Percentiles rank a stretch among this genome's conserved stretches.
Evolutionary conservation across 2,329 filamentous ascomycete genomes (phyloP).

Genomic region (Pleoardoris graminearum): DNA sequence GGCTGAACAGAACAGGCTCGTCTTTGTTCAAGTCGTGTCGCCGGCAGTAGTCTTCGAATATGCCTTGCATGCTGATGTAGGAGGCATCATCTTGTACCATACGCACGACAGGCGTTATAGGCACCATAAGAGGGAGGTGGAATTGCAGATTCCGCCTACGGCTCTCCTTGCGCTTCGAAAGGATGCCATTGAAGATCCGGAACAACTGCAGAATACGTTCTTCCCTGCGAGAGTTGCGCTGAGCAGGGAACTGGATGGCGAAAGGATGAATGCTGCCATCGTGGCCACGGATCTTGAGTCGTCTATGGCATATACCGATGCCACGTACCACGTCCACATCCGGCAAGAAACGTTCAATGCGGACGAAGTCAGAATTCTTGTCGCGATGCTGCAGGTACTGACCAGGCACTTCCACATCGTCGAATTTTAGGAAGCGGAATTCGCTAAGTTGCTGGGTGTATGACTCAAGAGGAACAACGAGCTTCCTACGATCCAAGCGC

Average conservation of each 20-base stretch:
- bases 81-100: slow-evolving; percentile 95
- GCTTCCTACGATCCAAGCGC: slow-evolving; percentile 83
- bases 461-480: slow-evolving; percentile 74
- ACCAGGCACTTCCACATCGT: slow-evolving; percentile 96
- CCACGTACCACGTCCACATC: slow-evolving; percentile 91
- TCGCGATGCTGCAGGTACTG: slow-evolving; percentile 98
- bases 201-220: slow-evolving; percentile 96
- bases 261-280: slow-evolving; percentile 97
- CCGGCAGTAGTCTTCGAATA: slow-evolving; percentile 96
- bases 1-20: slow-evolving; percentile 90
- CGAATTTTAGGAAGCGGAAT: slow-evolving; percentile 96
- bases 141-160: slow-evolving; percentile 93
- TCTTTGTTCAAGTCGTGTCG: slow-evolving; percentile 88
- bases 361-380: slow-evolving; percentile 98
- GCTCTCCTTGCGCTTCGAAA: slow-evolving; percentile 92
- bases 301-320: slow-evolving; percentile 86
- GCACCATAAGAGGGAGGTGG: slow-evolving; percentile 93
- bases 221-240: slow-evolving; percentile 87
- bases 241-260: slow-evolving; percentile 93
- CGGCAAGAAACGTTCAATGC: slow-evolving; percentile 94
- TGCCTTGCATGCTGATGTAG: slow-evolving; percentile 89
- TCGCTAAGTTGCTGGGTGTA: slow-evolving; percentile 93
- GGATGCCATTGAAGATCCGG: slow-evolving; percentile 91
- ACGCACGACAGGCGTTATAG: slow-evolving; percentile 89
- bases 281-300: slow-evolving; percentile 94